Evolutionary conservation across 805 yeast genomes (phyloP).

Genomic region (Maudiozyma bulderi): DNA sequence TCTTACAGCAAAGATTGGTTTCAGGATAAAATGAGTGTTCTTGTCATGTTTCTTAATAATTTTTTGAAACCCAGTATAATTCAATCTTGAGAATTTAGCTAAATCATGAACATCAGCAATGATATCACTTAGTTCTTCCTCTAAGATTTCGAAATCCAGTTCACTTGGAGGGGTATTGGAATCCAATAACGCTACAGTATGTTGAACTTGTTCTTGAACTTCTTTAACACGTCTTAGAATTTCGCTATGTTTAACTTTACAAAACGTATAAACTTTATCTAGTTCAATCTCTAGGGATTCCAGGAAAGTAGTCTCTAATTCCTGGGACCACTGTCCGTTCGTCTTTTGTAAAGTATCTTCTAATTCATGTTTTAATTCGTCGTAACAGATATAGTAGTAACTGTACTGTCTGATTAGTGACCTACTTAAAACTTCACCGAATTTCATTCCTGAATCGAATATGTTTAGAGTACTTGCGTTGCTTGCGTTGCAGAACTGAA

Average conservation of each 20-base stretch:
- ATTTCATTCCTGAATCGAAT: constrained; percentile 54
- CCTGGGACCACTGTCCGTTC: constrained; percentile 59
- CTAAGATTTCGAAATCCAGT: constrained; percentile 62
- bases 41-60: constrained; percentile 96
- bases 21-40: constrained; percentile 65
- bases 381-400: constrained; percentile 85
- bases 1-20: constrained; percentile 89
- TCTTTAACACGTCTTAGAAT: constrained; percentile 77
- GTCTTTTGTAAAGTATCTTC: constrained; percentile 53
- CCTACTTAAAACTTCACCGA: constrained; percentile 86
- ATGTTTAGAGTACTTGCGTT: not conserved
- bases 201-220: constrained; percentile 61
- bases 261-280: constrained; percentile 88
- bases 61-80: constrained; percentile 95
- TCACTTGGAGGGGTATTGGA: constrained; percentile 43
- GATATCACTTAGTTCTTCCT: constrained; percentile 71
- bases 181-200: constrained; percentile 50
- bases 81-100: constrained; percentile 85
- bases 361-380: constrained; percentile 76
- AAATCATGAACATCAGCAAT: constrained; percentile 96
- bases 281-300: constrained; percentile 67
- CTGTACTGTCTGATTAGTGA: constrained; percentile 85
- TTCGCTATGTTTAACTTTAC: constrained; percentile 79
- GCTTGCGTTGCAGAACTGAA: too few relatives aligned
- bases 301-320: constrained; percentile 74